phyloP scores from a whole-genome alignment of 345 rosid genomes.

The Stellera chamaejasme region DNA sequence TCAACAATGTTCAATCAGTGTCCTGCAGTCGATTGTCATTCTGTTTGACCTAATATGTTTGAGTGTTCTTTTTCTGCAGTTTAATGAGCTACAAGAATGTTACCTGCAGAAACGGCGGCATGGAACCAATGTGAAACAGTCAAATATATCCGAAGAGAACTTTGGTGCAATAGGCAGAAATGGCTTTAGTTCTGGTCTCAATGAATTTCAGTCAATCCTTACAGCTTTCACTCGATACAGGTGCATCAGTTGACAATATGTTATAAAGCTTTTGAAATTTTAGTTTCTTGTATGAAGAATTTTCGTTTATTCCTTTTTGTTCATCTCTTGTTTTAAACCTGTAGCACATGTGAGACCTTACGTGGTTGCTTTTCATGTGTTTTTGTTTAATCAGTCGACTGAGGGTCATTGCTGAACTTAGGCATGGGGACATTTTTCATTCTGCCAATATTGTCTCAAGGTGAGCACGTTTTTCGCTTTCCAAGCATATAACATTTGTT shows the following conservation, averaged over 20 bases:
- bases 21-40: too few relatives aligned
- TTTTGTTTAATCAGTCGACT: slow-evolving; percentile 52
- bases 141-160: slow-evolving; percentile 47
- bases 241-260: slow-evolving; percentile 22
- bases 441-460: slow-evolving; percentile 98
- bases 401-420: slow-evolving; percentile 91
- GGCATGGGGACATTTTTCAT: slow-evolving; percentile 95
- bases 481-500: neutral
- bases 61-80: slow-evolving; percentile 32
- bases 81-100: slow-evolving; percentile 89
- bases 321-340: neutral
- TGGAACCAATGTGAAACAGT: slow-evolving; percentile 40
- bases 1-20: neutral
- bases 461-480: slow-evolving; percentile 21
- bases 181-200: slow-evolving; percentile 80
- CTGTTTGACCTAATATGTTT: slow-evolving; percentile 1
- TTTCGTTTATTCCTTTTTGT: too few relatives aligned
- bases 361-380: slow-evolving; percentile 3
- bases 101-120: slow-evolving; percentile 96
- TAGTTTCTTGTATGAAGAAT: too few relatives aligned
- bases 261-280: too few relatives aligned
- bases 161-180: slow-evolving; percentile 56
- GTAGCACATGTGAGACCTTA: neutral
- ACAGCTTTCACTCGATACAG: slow-evolving; percentile 87
- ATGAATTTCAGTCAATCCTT: slow-evolving; percentile 79